Base-by-base conservation (phyloP, 257 asterid genomes). In the Fraxinus quadrangulata region DNA sequence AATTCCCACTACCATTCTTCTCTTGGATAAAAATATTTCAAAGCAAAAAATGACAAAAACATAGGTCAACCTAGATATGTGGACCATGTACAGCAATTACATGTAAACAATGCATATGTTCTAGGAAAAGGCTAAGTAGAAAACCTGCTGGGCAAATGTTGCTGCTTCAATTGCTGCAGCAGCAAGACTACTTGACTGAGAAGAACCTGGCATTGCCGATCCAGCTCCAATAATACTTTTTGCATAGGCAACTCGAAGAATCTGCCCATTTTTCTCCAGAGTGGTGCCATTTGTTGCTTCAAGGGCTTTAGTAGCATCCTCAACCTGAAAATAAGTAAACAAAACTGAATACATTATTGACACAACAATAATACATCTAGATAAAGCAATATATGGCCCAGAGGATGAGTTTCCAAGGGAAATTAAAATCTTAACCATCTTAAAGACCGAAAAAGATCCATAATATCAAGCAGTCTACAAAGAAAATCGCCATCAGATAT, bases 111-210 rank as follows among this genome's bases (percentile, higher is more conserved):
- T 37, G 65, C 56, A 54, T 33, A 26, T 73, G 51, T 17, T 26
- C 70, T 11, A 75, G 56, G 79, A 70, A 84, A 81, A 78, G 45
- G 72, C 71, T 24, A 79, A 82, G 49, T 63, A 80, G 74, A 77
- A 72, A 78, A 94, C 99, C 95, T 95, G 99, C 88, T 95, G 99
- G 59, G 99, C 94, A 88, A 95, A 95, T 26, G 99, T 86, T 80
- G 99, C 98, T 12, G 99, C 99, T 89, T 93, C 99, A 87, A 95
- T 95, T 51, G 99, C 99, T 81, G 99, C 99, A 82, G 99, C 97
- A 77, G 99, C 99, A 81, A 95, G 94, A 83, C 96, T 88, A 78
- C 98, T 95, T 34, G 99, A 91, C 83, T 95, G 97, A 75, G 96
- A 89, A 81, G 92, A 83, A 80, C 95, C 97, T 24, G 96, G 77